Conservation (phyloP, 768 basidiomycete genomes). For the Termitomyces sp. region DNA sequence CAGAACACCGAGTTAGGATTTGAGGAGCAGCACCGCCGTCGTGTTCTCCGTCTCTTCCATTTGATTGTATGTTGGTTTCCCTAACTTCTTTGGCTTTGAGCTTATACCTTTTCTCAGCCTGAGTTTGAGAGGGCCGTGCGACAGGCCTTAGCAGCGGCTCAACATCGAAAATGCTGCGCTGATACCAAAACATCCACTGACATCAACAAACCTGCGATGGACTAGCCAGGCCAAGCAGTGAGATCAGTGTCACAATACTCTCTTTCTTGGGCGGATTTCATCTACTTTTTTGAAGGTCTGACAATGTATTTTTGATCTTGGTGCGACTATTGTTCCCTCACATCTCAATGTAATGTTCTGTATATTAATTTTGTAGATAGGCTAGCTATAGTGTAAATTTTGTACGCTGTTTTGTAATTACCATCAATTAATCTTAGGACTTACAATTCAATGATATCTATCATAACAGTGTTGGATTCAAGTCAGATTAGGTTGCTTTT, state of each 20-base stretch:
- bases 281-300: too few species aligned
- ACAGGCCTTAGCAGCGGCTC: not conserved
- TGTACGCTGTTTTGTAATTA: not conserved
- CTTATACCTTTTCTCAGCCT: not conserved
- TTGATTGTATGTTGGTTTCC: not conserved
- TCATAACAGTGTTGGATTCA: not conserved
- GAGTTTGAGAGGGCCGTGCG: not conserved
- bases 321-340: not conserved
- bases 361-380: not conserved
- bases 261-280: not conserved
- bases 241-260: not conserved
- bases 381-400: not conserved
- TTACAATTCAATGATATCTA: not conserved
- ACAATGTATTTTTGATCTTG: not conserved
- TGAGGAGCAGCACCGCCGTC: constrained; percentile 1
- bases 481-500: too few species aligned
- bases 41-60: not conserved
- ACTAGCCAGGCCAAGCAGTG: not conserved
- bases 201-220: not conserved
- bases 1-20: not conserved
- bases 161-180: not conserved
- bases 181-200: not conserved
- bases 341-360: not conserved
- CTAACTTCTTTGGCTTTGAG: not conserved
- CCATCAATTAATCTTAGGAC: too few species aligned